phyloP scores from a whole-genome alignment of 805 yeast genomes.

The Vanderwaltozyma tropicalis region DNA sequence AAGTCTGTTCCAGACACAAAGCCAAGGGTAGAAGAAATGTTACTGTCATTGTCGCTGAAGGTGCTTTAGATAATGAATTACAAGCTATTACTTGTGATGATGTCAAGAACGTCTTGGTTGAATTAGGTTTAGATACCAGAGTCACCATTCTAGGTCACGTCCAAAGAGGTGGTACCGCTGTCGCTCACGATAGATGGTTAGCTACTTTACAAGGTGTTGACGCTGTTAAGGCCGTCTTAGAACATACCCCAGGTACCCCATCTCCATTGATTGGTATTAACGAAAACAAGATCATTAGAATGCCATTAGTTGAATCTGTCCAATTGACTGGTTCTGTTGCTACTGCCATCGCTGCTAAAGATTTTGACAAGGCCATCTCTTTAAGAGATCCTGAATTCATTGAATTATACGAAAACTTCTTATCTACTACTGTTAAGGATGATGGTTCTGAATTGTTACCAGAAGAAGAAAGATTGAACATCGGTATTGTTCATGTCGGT shows the following conservation, averaged over 20 bases:
- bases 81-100: slow-evolving; percentile 70
- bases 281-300: slow-evolving; percentile 79
- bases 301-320: slow-evolving; percentile 85
- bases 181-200: slow-evolving; percentile 81
- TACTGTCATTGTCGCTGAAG: slow-evolving; percentile 95
- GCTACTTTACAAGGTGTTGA: slow-evolving; percentile 97
- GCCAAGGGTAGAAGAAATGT: slow-evolving; percentile 84
- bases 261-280: slow-evolving; percentile 88
- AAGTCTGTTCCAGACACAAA: slow-evolving; percentile 70
- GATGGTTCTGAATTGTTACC: slow-evolving; percentile 55
- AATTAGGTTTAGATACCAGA: slow-evolving; percentile 85
- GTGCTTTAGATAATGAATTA: slow-evolving; percentile 79
- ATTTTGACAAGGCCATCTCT: slow-evolving; percentile 78
- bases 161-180: slow-evolving; percentile 98
- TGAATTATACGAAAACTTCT: slow-evolving; percentile 66
- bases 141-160: slow-evolving; percentile 95
- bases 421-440: slow-evolving; percentile 57
- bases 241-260: slow-evolving; percentile 80
- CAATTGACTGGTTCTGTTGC: slow-evolving; percentile 83
- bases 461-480: slow-evolving; percentile 47
- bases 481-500: slow-evolving; percentile 86
- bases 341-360: slow-evolving; percentile 63
- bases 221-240: slow-evolving; percentile 88
- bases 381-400: slow-evolving; percentile 82
- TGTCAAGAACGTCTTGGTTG: slow-evolving; percentile 74